Evolutionary conservation across 768 basidiomycete genomes (phyloP), one percentile per base, ranked within the genome.

Genomic region (Russula ochroleuca): DNA sequence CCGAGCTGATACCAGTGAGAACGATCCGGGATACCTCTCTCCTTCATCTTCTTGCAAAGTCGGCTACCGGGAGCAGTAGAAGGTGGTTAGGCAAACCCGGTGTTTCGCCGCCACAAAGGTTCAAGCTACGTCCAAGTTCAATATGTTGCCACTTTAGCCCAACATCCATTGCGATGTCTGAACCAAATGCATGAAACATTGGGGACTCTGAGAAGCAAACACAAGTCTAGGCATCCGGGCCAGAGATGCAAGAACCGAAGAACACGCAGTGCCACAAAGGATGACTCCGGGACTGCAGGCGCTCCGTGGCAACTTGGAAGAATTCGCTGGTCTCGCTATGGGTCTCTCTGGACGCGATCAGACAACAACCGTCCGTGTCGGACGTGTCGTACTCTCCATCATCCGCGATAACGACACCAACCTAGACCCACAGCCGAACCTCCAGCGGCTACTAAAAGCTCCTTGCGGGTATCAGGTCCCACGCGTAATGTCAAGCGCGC

Each of bases 301-400:
- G 28, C 28, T 35, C 43, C 8, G 5, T 13, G 35, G 2, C 14
- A 10, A n/a, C 1, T 35, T 35, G 31, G 35, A 35, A 28, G 21
- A 8, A 11, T 47, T 45, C 9, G 13, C 19, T 28, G 41, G 47
- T 6, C 1, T 6, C 28, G 28, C 8, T 17, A 52, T 63, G 49
- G 58, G 41, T 57, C 57, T 63, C 58, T 50, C 11, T 58, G 57
- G 51, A 59, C 38, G 9, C 62, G 57, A 48, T 59, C 51, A 15
- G 63, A 63, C 28, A 59, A 40, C 37, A 57, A 48, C 11, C 1
- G 51, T 15, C 2, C 51, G 57, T 38, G 25, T 31, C 41, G 19
- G 41, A 4, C 49, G 41, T 6, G 5, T 25, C 23, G 57, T 59
- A 35, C 43, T 47, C 45, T 53, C 63, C 17, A 21, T 52, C 49